phyloP scores from a whole-genome alignment of 768 basidiomycete genomes.

The Hygrophorus russula region DNA sequence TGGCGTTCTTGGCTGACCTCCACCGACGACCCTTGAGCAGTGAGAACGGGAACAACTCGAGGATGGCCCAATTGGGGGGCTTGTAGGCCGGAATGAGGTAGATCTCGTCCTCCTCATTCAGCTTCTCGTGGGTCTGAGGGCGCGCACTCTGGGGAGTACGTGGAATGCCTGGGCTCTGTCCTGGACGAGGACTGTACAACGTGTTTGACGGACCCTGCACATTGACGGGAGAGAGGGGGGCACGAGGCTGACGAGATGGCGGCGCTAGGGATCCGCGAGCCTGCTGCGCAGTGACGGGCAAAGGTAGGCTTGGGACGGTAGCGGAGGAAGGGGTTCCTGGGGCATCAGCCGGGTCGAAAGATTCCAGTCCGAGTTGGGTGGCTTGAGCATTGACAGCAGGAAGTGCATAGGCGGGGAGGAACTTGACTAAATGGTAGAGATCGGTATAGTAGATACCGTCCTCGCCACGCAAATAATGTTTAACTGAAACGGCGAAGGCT shows the following conservation, averaged over 20 bases:
- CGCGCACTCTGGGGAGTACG: too few species aligned
- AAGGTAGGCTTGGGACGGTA: too few species aligned
- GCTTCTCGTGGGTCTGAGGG: too few species aligned
- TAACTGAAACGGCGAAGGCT: constrained; percentile 53
- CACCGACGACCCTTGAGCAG: constrained; percentile 32
- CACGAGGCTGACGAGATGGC: too few species aligned
- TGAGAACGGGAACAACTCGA: constrained; percentile 65
- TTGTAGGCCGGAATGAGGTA: constrained; percentile 13
- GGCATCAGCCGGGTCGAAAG: neutral
- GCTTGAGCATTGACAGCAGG: constrained; percentile 31
- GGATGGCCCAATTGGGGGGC: constrained; percentile 49
- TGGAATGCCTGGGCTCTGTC: too few species aligned
- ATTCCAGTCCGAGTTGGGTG: constrained; percentile 21
- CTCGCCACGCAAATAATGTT: constrained; percentile 61
- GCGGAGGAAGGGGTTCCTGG: neutral
- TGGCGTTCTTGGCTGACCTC: constrained; percentile 35
- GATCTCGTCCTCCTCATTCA: too few species aligned
- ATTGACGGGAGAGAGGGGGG: too few species aligned
- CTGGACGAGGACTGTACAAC: too few species aligned
- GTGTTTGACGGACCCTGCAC: too few species aligned
- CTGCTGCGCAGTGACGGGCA: too few species aligned
- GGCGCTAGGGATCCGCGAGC: too few species aligned
- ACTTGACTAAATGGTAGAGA: constrained; percentile 60
- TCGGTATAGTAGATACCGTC: constrained; percentile 41
- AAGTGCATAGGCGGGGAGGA: constrained; percentile 51